Evolutionary conservation across 2,329 filamentous ascomycete species (phyloP).

Genomic region (Trichophaea hybrida): DNA sequence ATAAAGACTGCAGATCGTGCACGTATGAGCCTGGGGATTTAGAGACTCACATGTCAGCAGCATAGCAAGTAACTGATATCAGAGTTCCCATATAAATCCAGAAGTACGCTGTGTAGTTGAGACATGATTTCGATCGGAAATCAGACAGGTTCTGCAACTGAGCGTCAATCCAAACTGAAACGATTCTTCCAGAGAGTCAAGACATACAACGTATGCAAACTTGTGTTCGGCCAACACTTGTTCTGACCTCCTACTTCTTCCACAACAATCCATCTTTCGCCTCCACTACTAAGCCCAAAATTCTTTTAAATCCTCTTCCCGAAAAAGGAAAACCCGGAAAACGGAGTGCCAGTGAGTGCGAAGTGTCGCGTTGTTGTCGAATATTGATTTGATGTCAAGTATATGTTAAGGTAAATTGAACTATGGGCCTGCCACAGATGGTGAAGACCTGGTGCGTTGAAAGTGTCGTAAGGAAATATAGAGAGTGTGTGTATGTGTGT

Average conservation of each 20-base stretch:
- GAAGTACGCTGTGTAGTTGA: constrained; percentile 23
- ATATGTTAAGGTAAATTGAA: background rate
- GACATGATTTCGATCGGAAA: constrained; percentile 13
- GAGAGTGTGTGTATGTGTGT: too few relatives aligned
- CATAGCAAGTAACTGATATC: constrained; percentile 28
- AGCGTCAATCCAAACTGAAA: constrained; percentile 3
- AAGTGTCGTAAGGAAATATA: background rate
- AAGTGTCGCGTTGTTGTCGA: background rate
- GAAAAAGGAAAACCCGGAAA: background rate
- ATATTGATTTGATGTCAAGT: background rate
- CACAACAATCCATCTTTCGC: constrained; percentile 14
- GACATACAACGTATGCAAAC: constrained; percentile 23
- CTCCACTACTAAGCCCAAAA: background rate
- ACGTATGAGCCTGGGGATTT: background rate
- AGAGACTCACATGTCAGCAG: constrained; percentile 27
- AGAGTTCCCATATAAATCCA: constrained; percentile 29
- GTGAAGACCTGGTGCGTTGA: background rate
- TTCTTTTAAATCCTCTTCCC: background rate
- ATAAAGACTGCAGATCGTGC: background rate
- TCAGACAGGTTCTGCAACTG: constrained; percentile 18
- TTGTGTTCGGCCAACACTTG: constrained; percentile 20
- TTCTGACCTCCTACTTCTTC: constrained; percentile 4
- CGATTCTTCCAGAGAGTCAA: background rate
- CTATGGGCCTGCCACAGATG: background rate
- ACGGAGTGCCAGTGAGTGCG: too few relatives aligned